Evolutionary conservation across 2,329 filamentous ascomycete species (phyloP), one percentile per base, ranked within the genome.

Genomic region (Penicillium sp.): DNA sequence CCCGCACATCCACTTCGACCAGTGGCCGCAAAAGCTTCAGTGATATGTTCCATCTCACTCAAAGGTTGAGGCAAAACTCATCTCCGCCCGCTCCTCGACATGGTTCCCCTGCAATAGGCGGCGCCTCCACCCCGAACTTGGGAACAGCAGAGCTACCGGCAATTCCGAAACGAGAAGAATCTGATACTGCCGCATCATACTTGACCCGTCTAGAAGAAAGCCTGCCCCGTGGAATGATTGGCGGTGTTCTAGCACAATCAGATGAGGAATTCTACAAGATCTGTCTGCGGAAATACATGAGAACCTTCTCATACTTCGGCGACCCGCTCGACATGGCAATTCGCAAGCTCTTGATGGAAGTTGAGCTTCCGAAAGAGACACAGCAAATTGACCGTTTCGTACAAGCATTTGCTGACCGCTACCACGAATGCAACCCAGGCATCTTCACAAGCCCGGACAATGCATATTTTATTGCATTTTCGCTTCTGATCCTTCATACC

Each of bases 271-370:
- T 97, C 67, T 88, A 85, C 39, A 82, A 84, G 51, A 83, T 88
- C 1, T 90, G 95, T 3, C 72, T 99, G 48, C 83, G 92, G 52
- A 96, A 92, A 65, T 97, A 95, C 65, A 97, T 97, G 87, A 84
- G 92, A 45, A 87, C 87, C 16, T 97, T 97, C 69, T 84, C 86
- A 44, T 97, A 97, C 72, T 97, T 96, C 63, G 91, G 89, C 25
- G 92, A 97, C 61, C 93, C 93, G 0, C 92, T 99, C 76, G 93
- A 99, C 67, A 97, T 99, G 90, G 88, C 92, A 1, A 85, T 97
- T 56, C 84, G 93, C 31, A 97, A 97, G 68, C 79, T 99, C 41
- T 78, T 99, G 47, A 95, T 97, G 88, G 91, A 96, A 66, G 90
- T 93, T 3, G 92, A 97, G 68, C 73, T 99, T 28, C 93, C 93